A percentile compares a stretch with the other conserved stretches of the same genome.
Conservation (phyloP, 345 rosid species). For the Sapria himalayana region DNA sequence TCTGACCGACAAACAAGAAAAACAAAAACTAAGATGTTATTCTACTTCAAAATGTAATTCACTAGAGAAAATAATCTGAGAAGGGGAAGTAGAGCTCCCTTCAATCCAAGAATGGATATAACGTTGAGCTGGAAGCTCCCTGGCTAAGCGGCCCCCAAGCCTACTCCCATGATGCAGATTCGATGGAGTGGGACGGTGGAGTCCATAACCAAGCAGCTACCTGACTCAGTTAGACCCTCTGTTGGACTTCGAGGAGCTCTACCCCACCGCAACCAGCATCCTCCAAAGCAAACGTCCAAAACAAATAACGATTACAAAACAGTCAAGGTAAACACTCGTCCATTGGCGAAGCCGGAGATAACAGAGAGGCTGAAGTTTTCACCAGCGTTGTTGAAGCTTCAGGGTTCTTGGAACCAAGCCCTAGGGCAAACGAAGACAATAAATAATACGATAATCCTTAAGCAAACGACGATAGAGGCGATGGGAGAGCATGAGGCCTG, state of each 20-base stretch:
- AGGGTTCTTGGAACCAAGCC: too few relatives aligned
- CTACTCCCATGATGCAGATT: constrained; percentile 13
- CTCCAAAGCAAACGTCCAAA: not conserved
- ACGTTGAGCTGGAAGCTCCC: constrained; percentile 40
- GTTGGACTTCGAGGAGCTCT: constrained; percentile 92
- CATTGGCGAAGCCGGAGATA: too few relatives aligned
- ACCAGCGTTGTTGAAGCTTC: too few relatives aligned
- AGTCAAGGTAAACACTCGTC: too few relatives aligned
- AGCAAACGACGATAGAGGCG: too few relatives aligned
- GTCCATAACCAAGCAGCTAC: constrained; percentile 87
- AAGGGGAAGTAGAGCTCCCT: constrained; percentile 71
- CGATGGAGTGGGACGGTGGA: constrained; percentile 34
- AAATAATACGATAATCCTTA: too few relatives aligned
- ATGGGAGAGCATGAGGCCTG: too few relatives aligned
- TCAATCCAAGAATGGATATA: constrained; percentile 74
- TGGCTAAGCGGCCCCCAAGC: constrained; percentile 74
- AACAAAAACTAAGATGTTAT: not conserved
- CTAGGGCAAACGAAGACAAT: too few relatives aligned
- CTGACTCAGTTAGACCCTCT: constrained; percentile 38
- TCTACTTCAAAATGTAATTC: not conserved
- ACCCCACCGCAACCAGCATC: constrained; percentile 9
- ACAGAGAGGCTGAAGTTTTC: too few relatives aligned
- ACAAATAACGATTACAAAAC: too few relatives aligned
- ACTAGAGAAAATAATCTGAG: not conserved
- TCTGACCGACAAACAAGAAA: too few relatives aligned